A percentile compares a stretch with the other conserved stretches of the same genome.
Evolutionary conservation across 2,329 filamentous ascomycete genomes (phyloP).

Genomic region (Pseudocercospora musae): DNA sequence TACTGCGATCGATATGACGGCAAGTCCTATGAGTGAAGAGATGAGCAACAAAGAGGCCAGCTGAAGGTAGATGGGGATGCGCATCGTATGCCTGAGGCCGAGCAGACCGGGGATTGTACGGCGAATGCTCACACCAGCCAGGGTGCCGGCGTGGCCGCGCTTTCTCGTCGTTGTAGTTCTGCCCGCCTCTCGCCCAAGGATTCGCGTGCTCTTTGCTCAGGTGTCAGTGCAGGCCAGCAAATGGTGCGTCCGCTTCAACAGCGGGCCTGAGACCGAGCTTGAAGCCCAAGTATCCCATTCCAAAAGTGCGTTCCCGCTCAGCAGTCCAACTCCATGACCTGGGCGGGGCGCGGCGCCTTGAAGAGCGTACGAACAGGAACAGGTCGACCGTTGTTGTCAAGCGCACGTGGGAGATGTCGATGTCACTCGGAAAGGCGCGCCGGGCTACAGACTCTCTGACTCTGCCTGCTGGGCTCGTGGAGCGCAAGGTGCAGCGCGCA

Average conservation of each 20-base stretch:
- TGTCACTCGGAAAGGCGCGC: neutral
- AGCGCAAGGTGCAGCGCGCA: slow-evolving; percentile 1
- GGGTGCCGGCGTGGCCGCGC: neutral
- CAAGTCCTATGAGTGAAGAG: slow-evolving; percentile 69
- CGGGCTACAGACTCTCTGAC: no score
- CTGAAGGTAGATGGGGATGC: slow-evolving; percentile 84
- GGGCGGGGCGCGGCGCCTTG: no score
- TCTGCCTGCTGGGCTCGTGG: no score
- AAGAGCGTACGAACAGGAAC: neutral
- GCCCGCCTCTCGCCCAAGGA: neutral
- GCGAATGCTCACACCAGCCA: neutral
- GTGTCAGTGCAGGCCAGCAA: neutral
- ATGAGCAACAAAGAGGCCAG: slow-evolving; percentile 75
- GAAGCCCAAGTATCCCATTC: neutral
- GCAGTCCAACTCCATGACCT: neutral
- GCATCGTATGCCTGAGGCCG: slow-evolving; percentile 53
- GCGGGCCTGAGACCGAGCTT: neutral
- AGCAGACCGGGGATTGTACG: neutral
- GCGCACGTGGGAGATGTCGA: neutral
- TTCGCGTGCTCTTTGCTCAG: neutral
- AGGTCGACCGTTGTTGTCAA: neutral
- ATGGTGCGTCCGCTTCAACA: neutral
- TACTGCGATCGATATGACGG: slow-evolving; percentile 76
- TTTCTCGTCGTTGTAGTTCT: neutral
- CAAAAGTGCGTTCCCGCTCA: neutral